Evolutionary conservation across 306 rosid species (phyloP).

Genomic region (Cucumis cinereus): DNA sequence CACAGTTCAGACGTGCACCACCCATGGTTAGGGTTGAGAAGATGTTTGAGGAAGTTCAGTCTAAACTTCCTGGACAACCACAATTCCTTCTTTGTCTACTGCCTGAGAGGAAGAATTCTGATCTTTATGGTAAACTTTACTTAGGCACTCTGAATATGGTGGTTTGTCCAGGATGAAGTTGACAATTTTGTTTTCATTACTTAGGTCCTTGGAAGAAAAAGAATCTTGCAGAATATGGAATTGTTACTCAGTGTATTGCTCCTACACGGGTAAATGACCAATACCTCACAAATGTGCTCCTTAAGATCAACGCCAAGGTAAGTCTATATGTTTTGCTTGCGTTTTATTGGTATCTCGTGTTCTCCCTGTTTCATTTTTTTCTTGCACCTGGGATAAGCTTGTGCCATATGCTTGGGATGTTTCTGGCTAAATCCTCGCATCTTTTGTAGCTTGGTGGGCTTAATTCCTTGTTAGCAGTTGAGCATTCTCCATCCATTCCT

Average conservation of each 20-base stretch:
- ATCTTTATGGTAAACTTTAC: conserved; percentile 57
- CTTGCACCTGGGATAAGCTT: not conserved
- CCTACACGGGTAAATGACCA: conserved; percentile 75
- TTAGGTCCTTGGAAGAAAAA: conserved; percentile 89
- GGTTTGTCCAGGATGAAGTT: not conserved
- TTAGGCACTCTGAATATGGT: not conserved
- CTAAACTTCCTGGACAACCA: conserved; percentile 66
- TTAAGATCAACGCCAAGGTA: conserved; percentile 93
- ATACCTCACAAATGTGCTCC: conserved; percentile 66
- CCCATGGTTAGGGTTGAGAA: conserved; percentile 73
- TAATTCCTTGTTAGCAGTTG: conserved; percentile 61
- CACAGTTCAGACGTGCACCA: conserved; percentile 56
- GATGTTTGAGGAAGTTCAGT: conserved; percentile 50
- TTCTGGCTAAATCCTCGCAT: not conserved
- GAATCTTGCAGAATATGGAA: conserved; percentile 60
- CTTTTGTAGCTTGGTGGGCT: conserved; percentile 82
- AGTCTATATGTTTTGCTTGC: not conserved
- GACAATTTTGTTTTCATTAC: not conserved
- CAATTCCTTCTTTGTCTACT: conserved; percentile 69
- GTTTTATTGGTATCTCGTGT: not conserved
- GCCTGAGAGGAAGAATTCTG: conserved; percentile 83
- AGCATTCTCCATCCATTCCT: conserved; percentile 54
- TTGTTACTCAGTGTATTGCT: conserved; percentile 80
- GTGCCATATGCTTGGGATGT: not conserved
- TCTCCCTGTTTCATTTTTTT: not conserved